Evolutionary conservation across 2,329 filamentous ascomycete species (phyloP), one percentile per base, ranked within the genome.

Genomic region (Zymoseptoria ardabiliae): DNA sequence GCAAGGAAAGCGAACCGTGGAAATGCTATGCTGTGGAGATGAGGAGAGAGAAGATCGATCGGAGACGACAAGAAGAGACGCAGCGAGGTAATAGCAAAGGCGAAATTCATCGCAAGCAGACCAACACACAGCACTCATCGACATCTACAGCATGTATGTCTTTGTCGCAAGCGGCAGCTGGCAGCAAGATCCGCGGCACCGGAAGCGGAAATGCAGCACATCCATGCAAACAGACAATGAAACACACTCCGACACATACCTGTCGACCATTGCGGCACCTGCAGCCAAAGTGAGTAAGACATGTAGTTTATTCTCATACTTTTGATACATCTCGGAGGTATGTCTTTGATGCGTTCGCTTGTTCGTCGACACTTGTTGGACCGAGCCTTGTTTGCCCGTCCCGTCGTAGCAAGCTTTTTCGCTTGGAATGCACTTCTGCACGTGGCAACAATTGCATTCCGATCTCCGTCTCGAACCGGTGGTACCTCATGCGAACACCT

Each of bases 101-200:
- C 25, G 35, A 30, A 13, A 50, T 48, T 23, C 22, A 53, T 62
- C 60, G 63, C 63, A 65, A 63, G 58, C 65, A 64, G 58, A 59
- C 62, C 60, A 58, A 54, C 58, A 28, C 25, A 28, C 25, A 17
- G 35, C 35, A n/a, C 35, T 49, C 55, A 55, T 50, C 55, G 50
- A 56, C 63, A 61, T 64, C 57, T 57, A 53, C 48, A 53, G 49
- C 58, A n/a, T 63, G 59, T 57, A 58, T 62, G 60, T 62, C 61
- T 66, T 65, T 65, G 64, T 66, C 64, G 67, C 61, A 68, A 66
- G 63, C 68, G 64, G 61, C 54, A 58, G 50, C 55, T 52, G 28
- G 58, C 58, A 55, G 56, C 41, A 30, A 28, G 45, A 35, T 41
- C 17, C 49, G 23, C 23, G 35, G 35, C 13, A 45, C 59, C 59